phyloP scores from a whole-genome alignment of 129 eudicot species.

The Flaveria trinervia region DNA sequence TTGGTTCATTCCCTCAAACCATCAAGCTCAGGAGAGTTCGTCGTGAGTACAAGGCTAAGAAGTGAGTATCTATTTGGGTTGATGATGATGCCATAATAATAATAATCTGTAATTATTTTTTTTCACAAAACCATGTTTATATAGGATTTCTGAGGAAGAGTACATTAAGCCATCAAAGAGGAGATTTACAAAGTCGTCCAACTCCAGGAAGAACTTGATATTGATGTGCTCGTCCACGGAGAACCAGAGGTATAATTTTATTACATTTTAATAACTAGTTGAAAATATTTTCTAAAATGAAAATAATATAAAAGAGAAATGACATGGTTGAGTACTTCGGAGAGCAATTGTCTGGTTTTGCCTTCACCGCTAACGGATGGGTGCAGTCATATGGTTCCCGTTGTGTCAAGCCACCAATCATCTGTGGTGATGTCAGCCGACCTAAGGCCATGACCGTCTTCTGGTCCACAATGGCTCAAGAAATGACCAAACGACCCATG shows the following conservation, averaged over 20 bases:
- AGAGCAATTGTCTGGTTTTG: conserved; percentile 94
- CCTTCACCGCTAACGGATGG: conserved; percentile 91
- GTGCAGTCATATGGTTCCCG: conserved; percentile 76
- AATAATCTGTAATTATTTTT: background rate
- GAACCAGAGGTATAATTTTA: conserved; percentile 77
- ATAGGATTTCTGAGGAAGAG: conserved; percentile 82
- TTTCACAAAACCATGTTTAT: background rate
- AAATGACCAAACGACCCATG: conserved; percentile 90
- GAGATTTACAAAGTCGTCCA: conserved; percentile 85
- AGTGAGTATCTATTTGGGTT: conserved; percentile 46
- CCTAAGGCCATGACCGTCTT: conserved; percentile 70
- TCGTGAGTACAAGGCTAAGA: conserved; percentile 98
- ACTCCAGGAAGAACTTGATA: conserved; percentile 94
- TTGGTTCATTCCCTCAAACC: conserved; percentile 98
- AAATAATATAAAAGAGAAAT: conserved; percentile 56
- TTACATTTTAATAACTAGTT: background rate
- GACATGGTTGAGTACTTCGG: conserved; percentile 99
- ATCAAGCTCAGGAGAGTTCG: conserved; percentile 96
- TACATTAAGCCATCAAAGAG: conserved; percentile 76
- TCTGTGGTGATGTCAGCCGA: conserved; percentile 72
- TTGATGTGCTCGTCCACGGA: conserved; percentile 93
- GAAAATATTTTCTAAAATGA: background rate
- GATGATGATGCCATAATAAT: background rate
- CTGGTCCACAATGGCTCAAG: conserved; percentile 71
- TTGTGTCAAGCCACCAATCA: conserved; percentile 74